phyloP scores from a whole-genome alignment of 139 green algal species.

The Nannochloris sp. region DNA sequence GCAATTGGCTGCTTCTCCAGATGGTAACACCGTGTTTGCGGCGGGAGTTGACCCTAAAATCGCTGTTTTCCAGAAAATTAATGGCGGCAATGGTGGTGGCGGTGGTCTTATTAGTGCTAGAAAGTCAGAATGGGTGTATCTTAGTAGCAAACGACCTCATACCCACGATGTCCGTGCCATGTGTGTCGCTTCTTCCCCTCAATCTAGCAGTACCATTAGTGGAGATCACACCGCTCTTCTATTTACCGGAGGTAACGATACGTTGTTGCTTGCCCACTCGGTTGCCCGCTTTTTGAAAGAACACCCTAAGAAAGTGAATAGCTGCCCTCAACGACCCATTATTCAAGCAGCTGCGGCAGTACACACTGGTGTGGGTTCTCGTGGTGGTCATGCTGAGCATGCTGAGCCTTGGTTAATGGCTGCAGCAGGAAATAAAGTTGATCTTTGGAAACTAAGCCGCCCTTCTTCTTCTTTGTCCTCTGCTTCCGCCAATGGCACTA shows the following conservation, averaged over 20 bases:
- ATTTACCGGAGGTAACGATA: slow-evolving; percentile 71
- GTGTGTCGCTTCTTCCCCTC: neutral
- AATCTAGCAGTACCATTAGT: neutral
- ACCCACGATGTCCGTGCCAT: slow-evolving; percentile 80
- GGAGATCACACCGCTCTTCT: slow-evolving; percentile 25
- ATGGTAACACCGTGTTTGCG: slow-evolving; percentile 71
- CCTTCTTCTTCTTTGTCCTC: neutral
- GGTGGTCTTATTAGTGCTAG: too few relatives aligned
- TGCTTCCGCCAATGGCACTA: too few relatives aligned
- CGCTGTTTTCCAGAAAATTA: slow-evolving; percentile 38
- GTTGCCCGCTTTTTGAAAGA: slow-evolving; percentile 38
- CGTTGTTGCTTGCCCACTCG: slow-evolving; percentile 56
- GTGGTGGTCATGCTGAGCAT: neutral
- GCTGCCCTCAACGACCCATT: slow-evolving; percentile 11
- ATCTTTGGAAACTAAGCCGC: slow-evolving; percentile 53
- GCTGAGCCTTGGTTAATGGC: slow-evolving; percentile 30
- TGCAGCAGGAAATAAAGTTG: slow-evolving; percentile 33
- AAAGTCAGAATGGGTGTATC: slow-evolving; percentile 55
- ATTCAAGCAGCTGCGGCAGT: neutral
- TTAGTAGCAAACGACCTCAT: slow-evolving; percentile 71
- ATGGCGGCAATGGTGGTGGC: slow-evolving; percentile 2
- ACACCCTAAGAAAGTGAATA: slow-evolving; percentile 47
- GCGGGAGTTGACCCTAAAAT: slow-evolving; percentile 73
- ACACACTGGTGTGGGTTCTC: neutral
- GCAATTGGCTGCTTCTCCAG: slow-evolving; percentile 55